Evolutionary conservation across 495 filamentous ascomycete genomes (phyloP), one percentile per base, ranked within the genome.

Genomic region (Chaetomidium leptoderma): DNA sequence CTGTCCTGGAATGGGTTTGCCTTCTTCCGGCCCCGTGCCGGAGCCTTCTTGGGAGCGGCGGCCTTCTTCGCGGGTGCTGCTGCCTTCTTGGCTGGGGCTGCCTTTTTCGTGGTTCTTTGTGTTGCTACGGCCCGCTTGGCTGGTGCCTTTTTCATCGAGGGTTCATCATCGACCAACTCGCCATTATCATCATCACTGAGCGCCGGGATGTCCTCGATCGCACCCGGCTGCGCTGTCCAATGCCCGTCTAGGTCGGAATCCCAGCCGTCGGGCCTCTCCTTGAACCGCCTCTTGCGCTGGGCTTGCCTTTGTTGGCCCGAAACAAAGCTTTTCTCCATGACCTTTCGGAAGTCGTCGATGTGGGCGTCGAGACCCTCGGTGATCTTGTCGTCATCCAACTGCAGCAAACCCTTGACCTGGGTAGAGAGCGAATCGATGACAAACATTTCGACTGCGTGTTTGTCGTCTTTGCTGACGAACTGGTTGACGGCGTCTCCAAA

Each of bases 391-490:
- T 86, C 82, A 10, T 86, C 83, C 7, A 85, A 79, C 29, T 87
- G 79, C 11, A 91, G 67, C 46, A 99, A 73, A 49, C 90, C 81
- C 63, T 86, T 88, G 36, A 95, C 75, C 63, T 95, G 90, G 57
- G 77, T 83, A 14, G 82, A 77, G 2, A 97, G 75, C 23, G 87
- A 90, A 16, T 95, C 86, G 40, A 83, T 83, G 24, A 97, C 88
- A 63, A 97, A 97, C 63, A 81, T 82, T 63, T 95, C 86, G 81
- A 97, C 87, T 0, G 92, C 92, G 61, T 93, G 84, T 61, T 91
- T 95, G 72, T 99, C 93, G 63, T 96, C 90, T 61, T 97, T 97
- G 70, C 91, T 86, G 24, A 97, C 90, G 68, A 92, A 99, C 59
- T 95, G 89, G 53, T 84, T 84, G 8, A 99, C 91, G 0, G 93